A percentile compares a stretch with the other conserved stretches of the same genome.
Evolutionary conservation across 2,329 filamentous ascomycete species (phyloP).

Genomic region (Colletotrichum liriopes): DNA sequence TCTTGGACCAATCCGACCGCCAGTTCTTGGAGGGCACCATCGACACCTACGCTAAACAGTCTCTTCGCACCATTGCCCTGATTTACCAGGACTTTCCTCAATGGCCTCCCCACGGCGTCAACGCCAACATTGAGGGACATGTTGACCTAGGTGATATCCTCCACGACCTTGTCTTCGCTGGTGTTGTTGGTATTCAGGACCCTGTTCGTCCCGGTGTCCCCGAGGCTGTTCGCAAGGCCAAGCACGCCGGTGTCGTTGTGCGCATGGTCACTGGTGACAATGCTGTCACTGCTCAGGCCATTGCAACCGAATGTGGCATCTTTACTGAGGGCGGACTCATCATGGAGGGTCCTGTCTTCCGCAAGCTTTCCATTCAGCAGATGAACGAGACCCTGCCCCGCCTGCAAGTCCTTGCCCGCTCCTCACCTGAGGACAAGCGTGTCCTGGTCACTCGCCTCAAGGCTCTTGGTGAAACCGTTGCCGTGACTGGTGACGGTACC

Average conservation of each 20-base stretch:
- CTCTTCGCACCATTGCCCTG: slow-evolving; percentile 83
- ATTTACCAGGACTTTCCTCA: slow-evolving; percentile 81
- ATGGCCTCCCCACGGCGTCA: slow-evolving; percentile 77
- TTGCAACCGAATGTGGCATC: slow-evolving; percentile 76
- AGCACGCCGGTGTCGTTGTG: slow-evolving; percentile 76
- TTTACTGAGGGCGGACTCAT: slow-evolving; percentile 73
- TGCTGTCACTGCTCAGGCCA: slow-evolving; percentile 73
- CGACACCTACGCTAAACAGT: slow-evolving; percentile 72
- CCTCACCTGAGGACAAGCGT: slow-evolving; percentile 72
- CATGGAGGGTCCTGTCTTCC: slow-evolving; percentile 77
- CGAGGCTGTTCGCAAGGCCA: slow-evolving; percentile 75
- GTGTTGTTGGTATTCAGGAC: slow-evolving; percentile 80
- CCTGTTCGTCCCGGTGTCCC: slow-evolving; percentile 77
- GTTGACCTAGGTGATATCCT: slow-evolving; percentile 70
- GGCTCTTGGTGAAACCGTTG: slow-evolving; percentile 70
- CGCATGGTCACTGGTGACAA: slow-evolving; percentile 84
- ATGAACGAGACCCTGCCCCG: slow-evolving; percentile 67
- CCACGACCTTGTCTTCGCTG: slow-evolving; percentile 79
- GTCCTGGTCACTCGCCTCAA: slow-evolving; percentile 71
- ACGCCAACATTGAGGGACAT: slow-evolving; percentile 75
- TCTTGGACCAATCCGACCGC: slow-evolving; percentile 58
- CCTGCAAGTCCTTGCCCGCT: slow-evolving; percentile 68
- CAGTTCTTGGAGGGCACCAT: slow-evolving; percentile 70
- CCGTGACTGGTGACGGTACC: slow-evolving; percentile 77
- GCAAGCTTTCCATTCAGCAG: slow-evolving; percentile 68